Percentiles rank a stretch among this genome's conserved stretches.
Conservation (phyloP, 169 alveolate genomes). For the Cyclospora cayetanensis region DNA sequence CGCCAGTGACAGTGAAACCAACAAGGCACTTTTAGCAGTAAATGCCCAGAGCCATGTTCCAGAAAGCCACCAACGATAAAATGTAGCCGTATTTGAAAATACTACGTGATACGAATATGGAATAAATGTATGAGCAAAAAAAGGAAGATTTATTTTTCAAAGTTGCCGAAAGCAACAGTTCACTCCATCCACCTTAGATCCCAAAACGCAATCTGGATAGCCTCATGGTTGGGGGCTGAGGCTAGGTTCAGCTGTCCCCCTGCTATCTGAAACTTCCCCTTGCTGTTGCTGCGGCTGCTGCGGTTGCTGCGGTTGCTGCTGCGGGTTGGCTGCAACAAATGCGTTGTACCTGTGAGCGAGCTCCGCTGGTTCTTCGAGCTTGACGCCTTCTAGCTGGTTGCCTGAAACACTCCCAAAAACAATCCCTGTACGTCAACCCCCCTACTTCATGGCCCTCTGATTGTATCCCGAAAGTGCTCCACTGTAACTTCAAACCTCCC, state of each 20-base stretch:
- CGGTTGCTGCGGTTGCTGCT: not conserved
- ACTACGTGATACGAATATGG: no score
- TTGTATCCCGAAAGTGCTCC: not conserved
- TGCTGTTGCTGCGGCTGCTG: no score
- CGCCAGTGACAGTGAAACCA: no score
- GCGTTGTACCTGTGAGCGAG: conserved; percentile 72
- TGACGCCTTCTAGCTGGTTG: conserved; percentile 55
- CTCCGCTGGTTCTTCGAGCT: conserved; percentile 54
- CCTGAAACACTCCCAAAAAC: not conserved
- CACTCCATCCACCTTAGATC: no score
- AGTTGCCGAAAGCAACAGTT: no score
- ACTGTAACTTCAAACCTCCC: not conserved
- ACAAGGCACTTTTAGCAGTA: no score
- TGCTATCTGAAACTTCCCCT: not conserved
- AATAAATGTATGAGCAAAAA: no score
- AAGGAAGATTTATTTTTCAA: no score
- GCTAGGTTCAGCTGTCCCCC: not conserved
- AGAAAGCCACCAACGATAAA: no score
- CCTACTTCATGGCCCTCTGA: not conserved
- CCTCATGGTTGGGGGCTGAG: not conserved
- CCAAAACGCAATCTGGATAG: no score
- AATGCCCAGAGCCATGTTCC: no score
- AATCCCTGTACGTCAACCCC: not conserved
- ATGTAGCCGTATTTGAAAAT: no score
- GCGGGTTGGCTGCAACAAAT: not conserved